phyloP scores from a whole-genome alignment of 331 rosid genomes.

The Stylosanthes scabra region DNA sequence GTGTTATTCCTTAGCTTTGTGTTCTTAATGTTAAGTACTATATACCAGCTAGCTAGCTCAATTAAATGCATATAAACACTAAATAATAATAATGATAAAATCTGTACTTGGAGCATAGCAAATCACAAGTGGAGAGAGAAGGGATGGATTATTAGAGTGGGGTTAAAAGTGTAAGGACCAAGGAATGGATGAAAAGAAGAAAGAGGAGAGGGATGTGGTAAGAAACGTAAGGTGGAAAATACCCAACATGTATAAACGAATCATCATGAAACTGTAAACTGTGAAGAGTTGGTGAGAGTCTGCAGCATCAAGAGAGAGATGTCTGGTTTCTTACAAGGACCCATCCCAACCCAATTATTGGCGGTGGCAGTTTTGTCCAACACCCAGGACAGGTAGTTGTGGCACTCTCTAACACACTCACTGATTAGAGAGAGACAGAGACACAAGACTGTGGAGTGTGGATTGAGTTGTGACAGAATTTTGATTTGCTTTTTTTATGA shows the following conservation, averaged over 20 bases:
- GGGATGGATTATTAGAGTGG: not conserved
- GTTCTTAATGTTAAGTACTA: constrained; percentile 36
- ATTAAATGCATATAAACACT: not conserved
- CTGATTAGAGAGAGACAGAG: no score
- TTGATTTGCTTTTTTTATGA: no score
- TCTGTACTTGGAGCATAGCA: no score
- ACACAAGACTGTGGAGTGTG: no score
- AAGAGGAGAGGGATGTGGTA: constrained; percentile 38
- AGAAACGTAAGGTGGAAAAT: constrained; percentile 60
- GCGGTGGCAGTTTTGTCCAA: constrained; percentile 83
- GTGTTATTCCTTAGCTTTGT: constrained; percentile 43
- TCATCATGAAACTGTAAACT: constrained; percentile 32
- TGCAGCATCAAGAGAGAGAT: constrained; percentile 32
- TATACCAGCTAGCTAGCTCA: not conserved
- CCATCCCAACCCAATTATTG: constrained; percentile 63
- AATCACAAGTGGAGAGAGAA: constrained; percentile 27
- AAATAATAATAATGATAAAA: constrained; percentile 52
- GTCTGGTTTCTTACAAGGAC: constrained; percentile 66
- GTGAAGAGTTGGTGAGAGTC: constrained; percentile 49
- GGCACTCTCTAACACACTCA: constrained; percentile 42
- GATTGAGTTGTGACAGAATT: no score
- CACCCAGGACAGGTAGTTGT: constrained; percentile 62
- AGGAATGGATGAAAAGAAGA: constrained; percentile 13
- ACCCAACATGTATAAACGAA: constrained; percentile 38
- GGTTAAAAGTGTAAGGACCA: constrained; percentile 22